Evolutionary conservation across 176 grass and related monocot species (phyloP), one percentile per base, ranked within the genome.

Genomic region (Rhynchospora breviuscula): DNA sequence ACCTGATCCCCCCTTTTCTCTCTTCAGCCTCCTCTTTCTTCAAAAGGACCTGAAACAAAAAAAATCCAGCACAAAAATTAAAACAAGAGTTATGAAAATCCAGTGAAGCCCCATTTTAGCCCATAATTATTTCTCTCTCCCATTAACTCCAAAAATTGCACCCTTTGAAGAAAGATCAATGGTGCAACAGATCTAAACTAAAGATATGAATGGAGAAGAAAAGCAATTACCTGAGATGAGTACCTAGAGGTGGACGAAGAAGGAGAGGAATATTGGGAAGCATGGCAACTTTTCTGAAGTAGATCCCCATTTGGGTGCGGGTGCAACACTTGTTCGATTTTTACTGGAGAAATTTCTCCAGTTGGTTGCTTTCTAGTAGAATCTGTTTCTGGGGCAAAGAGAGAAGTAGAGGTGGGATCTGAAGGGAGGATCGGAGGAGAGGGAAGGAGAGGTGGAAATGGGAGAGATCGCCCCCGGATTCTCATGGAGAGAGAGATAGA

Each of bases 401-500:
- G 23, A n/a, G 31, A 70, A 1, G 74, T 57, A 66, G 86, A 40
- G 7, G 56, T 7, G 57, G 90, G 91, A 94, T 94, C 88, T 91
- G 79, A 60, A 40, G 18, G 45, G 17, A 17, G 67, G 53, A 23
- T 22, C 0, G 26, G 57, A 67, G 66, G 81, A 59, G 85, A 83
- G 26, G 81, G 46, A 3, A 80, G 18, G 68, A 88, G n/a, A 29
- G 74, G 58, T 10, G 75, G 67, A 63, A 84, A 82, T 29, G 59
- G 17, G 48, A 91, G 92, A 62, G 89, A 90, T 84, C 90, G 63
- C 81, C 87, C 76, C 81, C 95, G 89, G 89, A 98, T 98, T 86
- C 95, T 94, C 95, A 98, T 98, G 51, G 85, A 62, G 1, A 82
- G 76, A 87, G 59, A 59, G 66, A 81, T 51, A 19, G 54, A 57